phyloP scores from a whole-genome alignment of 2,329 filamentous ascomycete genomes.

The Colletotrichum tabaci region DNA sequence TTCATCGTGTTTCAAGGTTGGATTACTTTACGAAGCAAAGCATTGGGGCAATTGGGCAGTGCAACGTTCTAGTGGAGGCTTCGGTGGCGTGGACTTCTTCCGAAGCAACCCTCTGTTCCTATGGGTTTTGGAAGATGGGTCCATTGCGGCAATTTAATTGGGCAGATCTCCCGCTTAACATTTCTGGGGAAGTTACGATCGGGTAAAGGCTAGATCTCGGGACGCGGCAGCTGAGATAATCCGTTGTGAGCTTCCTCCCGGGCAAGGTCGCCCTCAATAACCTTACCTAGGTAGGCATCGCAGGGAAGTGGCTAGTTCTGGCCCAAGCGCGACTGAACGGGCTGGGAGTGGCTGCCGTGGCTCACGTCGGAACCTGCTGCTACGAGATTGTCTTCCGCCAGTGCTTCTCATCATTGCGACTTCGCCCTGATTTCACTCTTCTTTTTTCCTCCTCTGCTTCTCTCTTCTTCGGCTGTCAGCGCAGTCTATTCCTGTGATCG shows the following conservation, averaged over 20 bases:
- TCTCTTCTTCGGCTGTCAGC: neutral
- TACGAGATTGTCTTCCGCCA: slow-evolving; percentile 38
- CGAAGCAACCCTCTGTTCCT: slow-evolving; percentile 12
- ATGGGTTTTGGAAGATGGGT: slow-evolving; percentile 11
- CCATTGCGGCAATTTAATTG: slow-evolving; percentile 16
- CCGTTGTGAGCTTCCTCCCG: neutral
- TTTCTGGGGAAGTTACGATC: slow-evolving; percentile 38
- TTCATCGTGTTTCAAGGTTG: neutral
- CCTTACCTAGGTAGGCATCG: neutral
- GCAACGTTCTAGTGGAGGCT: slow-evolving; percentile 11
- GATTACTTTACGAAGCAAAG: neutral
- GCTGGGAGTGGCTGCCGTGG: slow-evolving; percentile 29
- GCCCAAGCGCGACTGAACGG: slow-evolving; percentile 31
- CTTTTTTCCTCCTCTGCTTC: neutral
- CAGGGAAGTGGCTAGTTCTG: slow-evolving; percentile 33
- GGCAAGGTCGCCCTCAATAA: slow-evolving; percentile 8
- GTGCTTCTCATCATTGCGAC: slow-evolving; percentile 33
- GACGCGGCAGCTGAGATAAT: slow-evolving; percentile 22
- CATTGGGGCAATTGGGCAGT: slow-evolving; percentile 10
- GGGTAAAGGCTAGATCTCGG: slow-evolving; percentile 31
- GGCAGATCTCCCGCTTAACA: slow-evolving; percentile 32
- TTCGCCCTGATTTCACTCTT: slow-evolving; percentile 16
- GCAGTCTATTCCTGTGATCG: neutral
- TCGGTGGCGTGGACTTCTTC: slow-evolving; percentile 21
- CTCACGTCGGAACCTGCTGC: slow-evolving; percentile 25